A percentile compares a stretch with the other conserved stretches of the same genome.
These are phyloP conservation scores for Chlamydomonas reinhardtii DNA, from an alignment of 163 green algal species.

Conservation along the genomic window DNA sequence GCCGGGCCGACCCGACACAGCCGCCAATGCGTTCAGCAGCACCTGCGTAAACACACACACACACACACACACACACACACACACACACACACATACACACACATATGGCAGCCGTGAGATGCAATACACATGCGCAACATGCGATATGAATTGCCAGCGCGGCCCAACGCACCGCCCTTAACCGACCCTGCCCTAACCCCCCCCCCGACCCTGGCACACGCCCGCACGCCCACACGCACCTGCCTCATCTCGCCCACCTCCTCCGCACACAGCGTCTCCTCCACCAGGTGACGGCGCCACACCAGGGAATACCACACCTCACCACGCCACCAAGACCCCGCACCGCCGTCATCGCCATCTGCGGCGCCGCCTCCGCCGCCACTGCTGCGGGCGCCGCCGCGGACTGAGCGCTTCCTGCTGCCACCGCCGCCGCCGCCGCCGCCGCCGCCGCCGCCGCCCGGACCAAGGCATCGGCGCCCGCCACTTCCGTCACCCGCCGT, in stretches of 20 bases:
- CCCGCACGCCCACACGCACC: neutral
- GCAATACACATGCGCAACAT: too few relatives aligned
- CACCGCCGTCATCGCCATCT: neutral
- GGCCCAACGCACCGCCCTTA: too few relatives aligned
- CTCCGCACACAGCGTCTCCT: neutral
- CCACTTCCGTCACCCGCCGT: neutral
- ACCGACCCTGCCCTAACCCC: too few relatives aligned
- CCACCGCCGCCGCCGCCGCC: neutral
- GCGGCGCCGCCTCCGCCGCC: neutral
- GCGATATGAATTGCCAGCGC: too few relatives aligned
- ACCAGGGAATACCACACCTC: conserved; percentile 52
- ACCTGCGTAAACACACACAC: neutral
- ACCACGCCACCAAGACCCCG: conserved; percentile 12
- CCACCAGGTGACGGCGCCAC: conserved; percentile 35
- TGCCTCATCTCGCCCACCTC: conserved; percentile 36
- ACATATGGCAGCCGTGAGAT: too few relatives aligned
- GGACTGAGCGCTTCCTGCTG: neutral
- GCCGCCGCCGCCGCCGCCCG: neutral
- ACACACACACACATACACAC: too few relatives aligned
- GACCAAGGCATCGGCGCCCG: neutral
- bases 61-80: too few relatives aligned
- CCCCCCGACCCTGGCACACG: neutral
- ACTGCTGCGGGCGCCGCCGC: conserved; percentile 20
- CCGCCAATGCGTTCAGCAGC: conserved; percentile 17
- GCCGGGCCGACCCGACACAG: neutral